Percentiles rank a stretch among this genome's conserved stretches.
Evolutionary conservation across 108 stramenopile species (phyloP).

Genomic region (Parietichytrium sp.): DNA sequence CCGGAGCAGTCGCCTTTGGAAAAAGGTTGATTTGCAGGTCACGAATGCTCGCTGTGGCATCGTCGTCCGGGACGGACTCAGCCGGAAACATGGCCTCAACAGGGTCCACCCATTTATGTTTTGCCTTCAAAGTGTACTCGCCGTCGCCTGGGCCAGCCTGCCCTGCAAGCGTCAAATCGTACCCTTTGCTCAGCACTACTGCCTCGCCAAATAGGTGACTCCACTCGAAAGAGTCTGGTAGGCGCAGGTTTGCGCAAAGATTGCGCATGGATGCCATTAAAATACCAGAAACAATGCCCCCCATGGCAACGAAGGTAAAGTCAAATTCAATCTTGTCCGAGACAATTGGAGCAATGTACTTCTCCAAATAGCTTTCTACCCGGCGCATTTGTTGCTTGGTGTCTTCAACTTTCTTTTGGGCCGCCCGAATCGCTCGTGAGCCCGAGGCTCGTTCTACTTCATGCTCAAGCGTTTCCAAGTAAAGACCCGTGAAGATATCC

Average conservation of each 20-base stretch:
- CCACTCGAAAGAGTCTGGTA: conserved; percentile 12
- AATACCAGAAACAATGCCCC: neutral
- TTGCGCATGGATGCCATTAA: neutral
- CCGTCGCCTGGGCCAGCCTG: neutral
- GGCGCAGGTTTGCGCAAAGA: neutral
- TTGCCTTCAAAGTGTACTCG: conserved; percentile 1
- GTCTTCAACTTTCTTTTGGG: conserved; percentile 19
- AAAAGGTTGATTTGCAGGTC: conserved; percentile 1
- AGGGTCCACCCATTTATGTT: neutral
- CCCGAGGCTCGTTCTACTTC: conserved; percentile 14
- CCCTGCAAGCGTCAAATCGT: neutral
- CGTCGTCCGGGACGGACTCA: neutral
- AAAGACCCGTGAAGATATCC: neutral
- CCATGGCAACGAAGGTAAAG: neutral
- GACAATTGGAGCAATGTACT: neutral
- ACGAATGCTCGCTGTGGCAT: neutral
- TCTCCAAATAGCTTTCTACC: neutral
- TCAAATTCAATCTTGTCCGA: neutral
- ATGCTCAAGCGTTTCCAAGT: conserved; percentile 6
- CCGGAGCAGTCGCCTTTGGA: neutral
- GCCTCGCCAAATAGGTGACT: neutral
- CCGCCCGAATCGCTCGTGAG: neutral
- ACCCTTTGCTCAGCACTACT: neutral
- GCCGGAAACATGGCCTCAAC: neutral
- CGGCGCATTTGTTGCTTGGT: neutral